Conservation (phyloP, 805 yeast genomes). For the Wickerhamomyces bovis region DNA sequence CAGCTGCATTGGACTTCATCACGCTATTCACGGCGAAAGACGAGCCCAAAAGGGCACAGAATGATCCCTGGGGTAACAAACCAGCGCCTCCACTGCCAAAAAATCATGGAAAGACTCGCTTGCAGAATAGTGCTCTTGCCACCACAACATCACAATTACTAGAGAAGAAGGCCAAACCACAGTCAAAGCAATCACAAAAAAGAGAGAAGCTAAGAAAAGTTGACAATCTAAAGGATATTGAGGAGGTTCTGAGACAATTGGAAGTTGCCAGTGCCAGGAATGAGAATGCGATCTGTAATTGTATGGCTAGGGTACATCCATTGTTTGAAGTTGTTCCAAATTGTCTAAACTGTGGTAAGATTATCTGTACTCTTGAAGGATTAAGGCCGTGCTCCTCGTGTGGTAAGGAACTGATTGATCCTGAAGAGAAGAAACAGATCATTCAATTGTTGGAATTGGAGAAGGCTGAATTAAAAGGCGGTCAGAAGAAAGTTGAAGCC, state of each 20-base stretch:
- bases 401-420: slow-evolving; percentile 56
- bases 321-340: slow-evolving; percentile 87
- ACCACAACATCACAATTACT: slow-evolving; percentile 44
- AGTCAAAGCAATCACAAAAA: slow-evolving; percentile 28
- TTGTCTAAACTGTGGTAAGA: slow-evolving; percentile 90
- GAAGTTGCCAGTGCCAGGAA: slow-evolving; percentile 31
- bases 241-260: slow-evolving; percentile 50
- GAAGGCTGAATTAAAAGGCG: slow-evolving; percentile 35
- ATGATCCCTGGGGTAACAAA: slow-evolving; percentile 13
- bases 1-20: slow-evolving; percentile 43
- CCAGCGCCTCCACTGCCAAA: slow-evolving; percentile 1
- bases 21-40: slow-evolving; percentile 31
- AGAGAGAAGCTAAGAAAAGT: slow-evolving; percentile 38
- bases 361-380: slow-evolving; percentile 87
- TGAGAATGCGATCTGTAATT: slow-evolving; percentile 48
- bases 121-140: slow-evolving; percentile 20
- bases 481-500: slow-evolving; percentile 9
- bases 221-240: slow-evolving; percentile 58
- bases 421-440: slow-evolving; percentile 57
- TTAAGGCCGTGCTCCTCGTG: slow-evolving; percentile 86
- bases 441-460: slow-evolving; percentile 47
- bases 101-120: slow-evolving; percentile 7
- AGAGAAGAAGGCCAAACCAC: slow-evolving; percentile 30
- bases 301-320: slow-evolving; percentile 87
- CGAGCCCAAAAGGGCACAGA: neutral